Base-by-base conservation (phyloP, 805 yeast genomes). In the Yamadazyma tumulicola region DNA sequence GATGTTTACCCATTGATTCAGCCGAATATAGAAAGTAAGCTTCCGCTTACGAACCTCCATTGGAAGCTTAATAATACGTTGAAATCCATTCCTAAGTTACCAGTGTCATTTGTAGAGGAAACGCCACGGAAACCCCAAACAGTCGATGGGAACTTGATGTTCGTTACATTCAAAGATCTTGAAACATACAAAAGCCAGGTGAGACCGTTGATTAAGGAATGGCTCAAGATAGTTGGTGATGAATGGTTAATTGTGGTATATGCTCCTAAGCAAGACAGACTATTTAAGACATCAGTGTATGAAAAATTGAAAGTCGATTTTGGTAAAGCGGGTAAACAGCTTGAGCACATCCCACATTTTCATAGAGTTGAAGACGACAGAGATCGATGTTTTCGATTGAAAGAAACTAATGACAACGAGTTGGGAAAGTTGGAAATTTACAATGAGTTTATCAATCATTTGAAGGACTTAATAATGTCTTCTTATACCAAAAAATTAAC, bases 121-220 rank as follows among this genome's bases (percentile, higher is more conserved):
- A 68, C 73, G 2, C 80, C 82, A 7, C 60, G 48, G 29, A 39
- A 42, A 29, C 5, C 19, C 45, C 17, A 8, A 20, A 59, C 69
- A 4, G 77, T 84, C 1, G 78, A 81, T 45, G 62, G 85, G 29
- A 72, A 81, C 43, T 51, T 88, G 14, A 79, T 91, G 65, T 74
- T 89, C 37, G 69, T 91, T 6, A 72, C 72, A 36, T 75, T 81
- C 40, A 78, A 75, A 4, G 75, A 74, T 28, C 55, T 82, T 13
- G 97, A 91, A 11, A 75, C 75, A 1, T 91, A 91, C 55, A 67
- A 94, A 40, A 57, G 82, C 0, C 85, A 81, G 48, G 87, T 84
- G 1, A 72, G 98, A 25, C 95, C 95, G 1, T 63, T 87, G 45
- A 76, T 89, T 15, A 72, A 70, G 31, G 93, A 83, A 45, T 93